Base-by-base conservation (phyloP, 345 rosid species). In the Pseudoturritis turrita region DNA sequence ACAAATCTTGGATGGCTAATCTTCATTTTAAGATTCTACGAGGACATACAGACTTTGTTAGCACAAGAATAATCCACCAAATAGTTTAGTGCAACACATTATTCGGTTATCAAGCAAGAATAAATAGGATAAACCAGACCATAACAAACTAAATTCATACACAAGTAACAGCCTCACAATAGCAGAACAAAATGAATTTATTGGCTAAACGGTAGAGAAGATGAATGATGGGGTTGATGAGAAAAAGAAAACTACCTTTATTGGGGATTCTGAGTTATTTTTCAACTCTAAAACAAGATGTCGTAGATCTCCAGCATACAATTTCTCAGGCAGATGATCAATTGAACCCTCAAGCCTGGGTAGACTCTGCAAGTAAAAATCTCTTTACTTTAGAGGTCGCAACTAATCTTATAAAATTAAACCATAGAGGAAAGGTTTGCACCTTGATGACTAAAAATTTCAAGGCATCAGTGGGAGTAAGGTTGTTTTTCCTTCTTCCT, bases 21-120 rank as follows among this genome's bases (percentile, higher is more conserved):
- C 84, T 88, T 95, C 96, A 95, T 92, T 83, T 92, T 95, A 81
- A 95, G 82, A 73, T 95, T 88, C 99, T 95, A 94, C 57, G 62
- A 61, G 51, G 15, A 40, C 43, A 57, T 12, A 21, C 58, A 57
- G 8, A 70, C 18, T 56, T 64, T 35, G 37, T 70, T 29, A 77
- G 72, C 72, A 55, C 66, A 74, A 22, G 70, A 52, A 73, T 45
- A 54, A 22, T 37, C 45, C 62, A 37, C 25, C 7, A 19, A 21
- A 62, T 63, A 53, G 31, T 40, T 37, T 40, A 70, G 68, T 26
- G 58, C 69, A 43, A 54, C 72, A 36, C 62, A 60, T n/a, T 59
- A 67, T 63, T 49, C 18, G 10, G 55, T 58, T 68, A 67, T 37
- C 45, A 63, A 62, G 75, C 31, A 41, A 59, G 13, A 61, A 56